Percentiles rank a stretch among this genome's conserved stretches.
Evolutionary conservation across 2,329 filamentous ascomycete genomes (phyloP).

Genomic region (Fusarium drepaniforme): DNA sequence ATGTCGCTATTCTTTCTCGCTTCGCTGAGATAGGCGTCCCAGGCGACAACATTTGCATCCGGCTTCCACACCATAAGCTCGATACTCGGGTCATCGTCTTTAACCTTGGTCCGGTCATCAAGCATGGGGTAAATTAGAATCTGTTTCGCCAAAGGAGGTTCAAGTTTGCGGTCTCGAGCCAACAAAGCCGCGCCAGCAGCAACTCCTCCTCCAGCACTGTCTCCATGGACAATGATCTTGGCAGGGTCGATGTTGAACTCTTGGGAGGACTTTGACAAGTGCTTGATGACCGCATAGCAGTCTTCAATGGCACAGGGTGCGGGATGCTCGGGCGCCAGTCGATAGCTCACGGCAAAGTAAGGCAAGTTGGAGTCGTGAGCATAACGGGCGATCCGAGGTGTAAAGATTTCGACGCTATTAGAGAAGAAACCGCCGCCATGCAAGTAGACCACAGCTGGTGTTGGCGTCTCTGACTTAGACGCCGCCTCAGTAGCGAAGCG

Average conservation of each 20-base stretch:
- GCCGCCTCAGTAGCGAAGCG: constrained; percentile 10
- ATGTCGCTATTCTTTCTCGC: constrained; percentile 8
- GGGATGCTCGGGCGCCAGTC: constrained; percentile 27
- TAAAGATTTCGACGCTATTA: constrained; percentile 12
- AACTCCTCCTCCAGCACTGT: constrained; percentile 24
- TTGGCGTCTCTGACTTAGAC: not conserved
- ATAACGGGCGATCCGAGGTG: constrained; percentile 22
- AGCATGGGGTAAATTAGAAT: constrained; percentile 30
- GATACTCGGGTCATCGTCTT: not conserved
- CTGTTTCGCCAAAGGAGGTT: constrained; percentile 17
- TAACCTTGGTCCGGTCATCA: constrained; percentile 18
- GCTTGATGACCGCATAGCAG: constrained; percentile 18
- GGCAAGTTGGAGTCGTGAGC: constrained; percentile 16
- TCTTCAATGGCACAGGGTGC: constrained; percentile 24
- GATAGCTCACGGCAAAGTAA: constrained; percentile 24
- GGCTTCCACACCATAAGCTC: constrained; percentile 34
- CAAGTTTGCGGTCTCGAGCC: constrained; percentile 6
- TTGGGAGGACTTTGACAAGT: not conserved
- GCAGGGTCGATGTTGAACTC: constrained; percentile 18
- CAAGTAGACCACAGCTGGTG: constrained; percentile 19
- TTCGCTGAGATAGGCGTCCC: constrained; percentile 33
- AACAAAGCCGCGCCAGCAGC: constrained; percentile 19
- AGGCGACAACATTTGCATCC: constrained; percentile 35
- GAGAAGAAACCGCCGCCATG: constrained; percentile 22
- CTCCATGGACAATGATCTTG: constrained; percentile 23